Percentiles rank a stretch among this genome's conserved stretches.
Conservation (phyloP, 1,284 basidiomycete species). For the Trametes pubescens region DNA sequence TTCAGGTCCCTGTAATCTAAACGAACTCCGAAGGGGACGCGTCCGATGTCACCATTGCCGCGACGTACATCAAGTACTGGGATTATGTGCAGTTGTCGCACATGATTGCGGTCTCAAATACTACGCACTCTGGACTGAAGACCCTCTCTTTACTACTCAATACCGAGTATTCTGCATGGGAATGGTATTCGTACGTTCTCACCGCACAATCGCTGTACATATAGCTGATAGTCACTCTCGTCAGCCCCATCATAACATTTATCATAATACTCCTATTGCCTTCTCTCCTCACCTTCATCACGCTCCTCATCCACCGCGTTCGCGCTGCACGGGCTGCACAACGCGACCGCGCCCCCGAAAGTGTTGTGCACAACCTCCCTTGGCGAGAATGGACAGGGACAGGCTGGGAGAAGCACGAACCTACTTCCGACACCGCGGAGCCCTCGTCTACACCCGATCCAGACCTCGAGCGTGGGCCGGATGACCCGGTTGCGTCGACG, state of each 20-base stretch:
- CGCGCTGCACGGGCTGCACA: conserved; percentile 79
- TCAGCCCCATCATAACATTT: conserved; percentile 81
- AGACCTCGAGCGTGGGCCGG: conserved; percentile 41
- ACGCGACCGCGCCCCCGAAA: conserved; percentile 82
- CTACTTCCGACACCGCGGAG: conserved; percentile 39
- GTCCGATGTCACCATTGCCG: conserved; percentile 74
- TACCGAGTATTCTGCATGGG: conserved; percentile 82
- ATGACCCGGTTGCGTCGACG: conserved; percentile 35
- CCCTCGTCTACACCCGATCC: conserved; percentile 39
- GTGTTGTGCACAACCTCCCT: conserved; percentile 76
- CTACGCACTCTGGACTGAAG: conserved; percentile 74
- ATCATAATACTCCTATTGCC: conserved; percentile 83
- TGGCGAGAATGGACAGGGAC: conserved; percentile 83
- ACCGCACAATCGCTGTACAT: background rate
- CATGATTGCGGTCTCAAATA: conserved; percentile 74
- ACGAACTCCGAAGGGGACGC: conserved; percentile 61
- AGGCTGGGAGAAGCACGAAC: conserved; percentile 78
- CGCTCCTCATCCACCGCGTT: conserved; percentile 81
- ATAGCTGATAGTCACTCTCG: conserved; percentile 4
- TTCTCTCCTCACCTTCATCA: conserved; percentile 81
- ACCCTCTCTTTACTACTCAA: conserved; percentile 80
- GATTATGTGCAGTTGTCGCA: conserved; percentile 68
- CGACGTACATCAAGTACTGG: conserved; percentile 78
- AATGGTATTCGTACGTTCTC: conserved; percentile 81
- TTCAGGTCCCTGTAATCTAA: conserved; percentile 16